These are phyloP conservation scores for Parsonsia alboflavescens DNA, from an alignment of 257 asterid genomes.

Conservation along the genomic window DNA sequence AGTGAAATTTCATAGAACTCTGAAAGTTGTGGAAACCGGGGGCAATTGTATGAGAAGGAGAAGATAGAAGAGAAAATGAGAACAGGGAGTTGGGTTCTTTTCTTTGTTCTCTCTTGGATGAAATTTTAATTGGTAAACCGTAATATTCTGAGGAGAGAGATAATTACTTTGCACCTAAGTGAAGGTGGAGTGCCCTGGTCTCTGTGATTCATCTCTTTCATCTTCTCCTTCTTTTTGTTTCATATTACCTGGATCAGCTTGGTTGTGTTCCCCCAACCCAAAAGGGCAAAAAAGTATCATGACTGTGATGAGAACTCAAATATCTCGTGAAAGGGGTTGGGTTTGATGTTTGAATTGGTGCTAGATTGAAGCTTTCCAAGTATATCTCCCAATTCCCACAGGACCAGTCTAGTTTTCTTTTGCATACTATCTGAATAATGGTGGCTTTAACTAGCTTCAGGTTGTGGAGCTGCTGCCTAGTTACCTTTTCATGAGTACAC, in stretches of 20 bases:
- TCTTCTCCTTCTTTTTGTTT: not conserved
- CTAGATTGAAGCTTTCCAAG: not conserved
- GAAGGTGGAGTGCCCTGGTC: no score
- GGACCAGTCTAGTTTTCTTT: not conserved
- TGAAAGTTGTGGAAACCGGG: not conserved
- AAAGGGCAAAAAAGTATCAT: no score
- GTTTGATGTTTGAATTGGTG: not conserved
- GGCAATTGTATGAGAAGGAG: not conserved
- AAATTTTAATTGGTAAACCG: not conserved
- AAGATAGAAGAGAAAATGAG: not conserved
- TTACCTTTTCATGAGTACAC: not conserved
- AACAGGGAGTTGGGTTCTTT: not conserved
- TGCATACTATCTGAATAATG: not conserved
- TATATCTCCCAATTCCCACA: not conserved
- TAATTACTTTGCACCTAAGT: no score
- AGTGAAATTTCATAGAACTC: not conserved
- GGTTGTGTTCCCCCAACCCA: not conserved
- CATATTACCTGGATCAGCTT: not conserved
- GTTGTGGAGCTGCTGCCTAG: not conserved
- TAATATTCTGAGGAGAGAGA: no score
- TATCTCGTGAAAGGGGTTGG: not conserved
- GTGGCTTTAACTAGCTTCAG: no score
- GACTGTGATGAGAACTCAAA: not conserved
- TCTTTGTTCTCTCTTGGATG: not conserved
- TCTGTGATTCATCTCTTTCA: no score